A percentile compares a stretch with the other conserved stretches of the same genome.
phyloP scores from a whole-genome alignment of 257 asterid genomes.

The Solanum gracilifrons region DNA sequence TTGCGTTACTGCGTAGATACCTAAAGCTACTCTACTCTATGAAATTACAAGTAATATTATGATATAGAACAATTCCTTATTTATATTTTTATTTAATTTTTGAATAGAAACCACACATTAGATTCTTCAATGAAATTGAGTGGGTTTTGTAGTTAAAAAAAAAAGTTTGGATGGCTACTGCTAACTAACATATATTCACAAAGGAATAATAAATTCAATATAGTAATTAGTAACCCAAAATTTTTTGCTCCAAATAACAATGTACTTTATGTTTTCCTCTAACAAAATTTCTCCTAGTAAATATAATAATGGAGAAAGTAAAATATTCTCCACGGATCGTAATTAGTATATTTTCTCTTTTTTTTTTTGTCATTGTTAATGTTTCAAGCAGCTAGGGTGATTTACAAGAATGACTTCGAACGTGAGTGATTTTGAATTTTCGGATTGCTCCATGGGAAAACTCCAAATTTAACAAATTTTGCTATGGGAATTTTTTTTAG shows the following conservation, averaged over 20 bases:
- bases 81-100: background rate
- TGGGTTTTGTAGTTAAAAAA: background rate
- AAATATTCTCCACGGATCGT: background rate
- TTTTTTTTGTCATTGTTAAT: background rate
- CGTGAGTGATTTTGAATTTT: background rate
- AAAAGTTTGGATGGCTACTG: background rate
- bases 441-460: background rate
- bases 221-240: background rate
- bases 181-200: background rate
- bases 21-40: background rate
- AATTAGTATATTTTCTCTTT: background rate
- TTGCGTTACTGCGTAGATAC: background rate
- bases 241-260: background rate
- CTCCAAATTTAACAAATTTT: background rate
- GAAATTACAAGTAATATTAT: background rate
- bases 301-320: background rate
- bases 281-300: background rate
- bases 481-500: background rate
- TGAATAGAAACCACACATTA: background rate
- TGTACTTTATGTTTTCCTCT: background rate
- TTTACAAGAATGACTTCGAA: background rate
- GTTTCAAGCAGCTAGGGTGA: background rate
- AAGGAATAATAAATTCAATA: background rate
- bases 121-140: background rate
- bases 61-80: background rate